Evolutionary conservation across 2,329 filamentous ascomycete genomes (phyloP).

Genomic region (Rhexocercosporidium sp.): DNA sequence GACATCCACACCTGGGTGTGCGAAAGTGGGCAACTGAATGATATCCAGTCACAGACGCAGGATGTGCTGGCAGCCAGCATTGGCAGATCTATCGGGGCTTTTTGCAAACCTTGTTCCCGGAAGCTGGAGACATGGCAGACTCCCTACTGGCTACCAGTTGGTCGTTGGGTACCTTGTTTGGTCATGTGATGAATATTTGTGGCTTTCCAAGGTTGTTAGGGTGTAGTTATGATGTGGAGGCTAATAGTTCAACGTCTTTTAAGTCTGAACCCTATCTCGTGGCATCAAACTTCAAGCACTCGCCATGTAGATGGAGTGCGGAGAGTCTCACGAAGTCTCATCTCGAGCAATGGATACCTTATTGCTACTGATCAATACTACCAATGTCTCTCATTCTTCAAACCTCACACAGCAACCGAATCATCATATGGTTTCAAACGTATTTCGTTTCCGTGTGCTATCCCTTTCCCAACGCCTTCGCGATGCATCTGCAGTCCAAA

Average conservation of each 20-base stretch:
- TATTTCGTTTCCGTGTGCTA: background rate
- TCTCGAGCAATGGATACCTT: too few relatives aligned
- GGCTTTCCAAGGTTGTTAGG: background rate
- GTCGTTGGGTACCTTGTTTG: slow-evolving; percentile 8
- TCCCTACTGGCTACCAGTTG: background rate
- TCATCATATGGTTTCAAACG: background rate
- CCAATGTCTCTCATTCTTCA: too few relatives aligned
- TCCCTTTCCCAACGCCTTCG: slow-evolving; percentile 27
- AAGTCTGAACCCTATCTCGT: background rate
- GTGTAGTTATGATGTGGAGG: background rate
- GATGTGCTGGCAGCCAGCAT: background rate
- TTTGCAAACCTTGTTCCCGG: background rate
- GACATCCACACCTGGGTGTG: too few relatives aligned
- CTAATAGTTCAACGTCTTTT: too few relatives aligned
- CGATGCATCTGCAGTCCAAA: slow-evolving; percentile 23
- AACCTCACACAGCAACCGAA: background rate
- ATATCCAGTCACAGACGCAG: slow-evolving; percentile 4
- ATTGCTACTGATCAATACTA: too few relatives aligned
- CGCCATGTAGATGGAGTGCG: background rate
- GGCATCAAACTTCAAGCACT: background rate
- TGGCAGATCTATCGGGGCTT: background rate
- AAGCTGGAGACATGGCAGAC: background rate
- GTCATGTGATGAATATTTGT: slow-evolving; percentile 2
- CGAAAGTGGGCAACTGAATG: background rate
- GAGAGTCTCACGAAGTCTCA: background rate